Evolutionary conservation across 2,329 filamentous ascomycete genomes (phyloP).

Genomic region (Coniosporium tulheliwenetii): DNA sequence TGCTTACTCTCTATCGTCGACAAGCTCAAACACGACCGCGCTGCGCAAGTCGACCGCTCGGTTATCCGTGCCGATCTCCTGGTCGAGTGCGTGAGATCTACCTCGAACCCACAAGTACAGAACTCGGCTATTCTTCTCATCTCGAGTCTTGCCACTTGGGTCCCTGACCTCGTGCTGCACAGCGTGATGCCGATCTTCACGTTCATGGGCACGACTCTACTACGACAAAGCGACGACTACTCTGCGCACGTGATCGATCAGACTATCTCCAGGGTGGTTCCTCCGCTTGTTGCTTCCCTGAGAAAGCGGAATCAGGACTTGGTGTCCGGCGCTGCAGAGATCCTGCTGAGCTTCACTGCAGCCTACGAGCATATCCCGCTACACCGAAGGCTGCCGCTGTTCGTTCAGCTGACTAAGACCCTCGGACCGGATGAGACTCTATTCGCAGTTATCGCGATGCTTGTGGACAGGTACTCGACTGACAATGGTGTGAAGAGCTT

Average conservation of each 20-base stretch:
- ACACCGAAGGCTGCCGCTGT: conserved; percentile 69
- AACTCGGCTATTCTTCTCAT: conserved; percentile 81
- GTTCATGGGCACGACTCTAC: conserved; percentile 84
- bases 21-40: conserved; percentile 38
- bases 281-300: conserved; percentile 74
- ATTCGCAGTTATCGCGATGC: conserved; percentile 73
- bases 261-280: conserved; percentile 87
- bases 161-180: conserved; percentile 82
- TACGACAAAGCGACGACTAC: conserved; percentile 90
- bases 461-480: conserved; percentile 78
- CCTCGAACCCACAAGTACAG: conserved; percentile 82
- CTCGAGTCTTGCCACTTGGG: conserved; percentile 70
- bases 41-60: conserved; percentile 50
- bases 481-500: conserved; percentile 62
- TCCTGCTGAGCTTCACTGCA: conserved; percentile 89
- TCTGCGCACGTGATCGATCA: conserved; percentile 89
- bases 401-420: conserved; percentile 70
- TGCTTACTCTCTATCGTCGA: conserved; percentile 75
- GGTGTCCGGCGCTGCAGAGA: conserved; percentile 68
- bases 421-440: conserved; percentile 77
- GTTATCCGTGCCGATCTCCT: conserved; percentile 78
- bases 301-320: conserved; percentile 62
- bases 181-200: conserved; percentile 99
- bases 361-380: conserved; percentile 92
- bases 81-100: conserved; percentile 86